Percentiles rank a stretch among this genome's conserved stretches.
phyloP scores from a whole-genome alignment of 2,329 filamentous ascomycete genomes.

The Leptographium wingfieldii region DNA sequence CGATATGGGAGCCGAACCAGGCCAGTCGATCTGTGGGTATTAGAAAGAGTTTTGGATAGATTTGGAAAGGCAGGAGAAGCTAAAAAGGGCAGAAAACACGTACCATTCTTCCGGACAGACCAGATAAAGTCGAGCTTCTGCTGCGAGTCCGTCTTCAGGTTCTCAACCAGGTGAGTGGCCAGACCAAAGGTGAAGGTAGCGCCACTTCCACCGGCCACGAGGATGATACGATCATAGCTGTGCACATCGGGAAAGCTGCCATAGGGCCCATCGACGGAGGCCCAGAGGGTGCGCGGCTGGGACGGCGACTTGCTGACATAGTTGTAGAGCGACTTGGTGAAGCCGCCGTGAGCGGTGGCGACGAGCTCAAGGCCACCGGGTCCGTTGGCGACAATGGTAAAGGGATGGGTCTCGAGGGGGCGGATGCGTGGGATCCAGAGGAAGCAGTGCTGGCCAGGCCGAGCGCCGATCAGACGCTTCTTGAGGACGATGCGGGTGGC shows the following conservation, averaged over 20 bases:
- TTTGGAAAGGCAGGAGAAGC: neutral
- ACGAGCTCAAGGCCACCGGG: slow-evolving; percentile 36
- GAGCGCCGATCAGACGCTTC: slow-evolving; percentile 25
- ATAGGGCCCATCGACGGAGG: slow-evolving; percentile 9
- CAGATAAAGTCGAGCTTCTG: slow-evolving; percentile 11
- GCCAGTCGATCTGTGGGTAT: neutral
- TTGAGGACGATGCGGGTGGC: slow-evolving; percentile 34
- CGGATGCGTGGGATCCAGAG: slow-evolving; percentile 45
- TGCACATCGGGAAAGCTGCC: slow-evolving; percentile 4
- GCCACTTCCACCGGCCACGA: slow-evolving; percentile 10
- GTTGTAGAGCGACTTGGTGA: slow-evolving; percentile 35
- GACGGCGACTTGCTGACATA: slow-evolving; percentile 21
- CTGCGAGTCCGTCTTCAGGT: neutral
- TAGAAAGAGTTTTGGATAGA: neutral
- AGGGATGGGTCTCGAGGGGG: slow-evolving; percentile 42
- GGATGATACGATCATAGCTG: slow-evolving; percentile 6
- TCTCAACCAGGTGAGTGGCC: slow-evolving; percentile 4
- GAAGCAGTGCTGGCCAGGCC: slow-evolving; percentile 43
- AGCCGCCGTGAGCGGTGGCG: slow-evolving; percentile 38
- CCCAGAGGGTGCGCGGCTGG: neutral
- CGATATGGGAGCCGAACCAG: neutral
- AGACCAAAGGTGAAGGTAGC: slow-evolving; percentile 10
- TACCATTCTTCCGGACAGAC: slow-evolving; percentile 4
- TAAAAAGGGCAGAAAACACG: neutral
- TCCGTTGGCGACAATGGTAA: slow-evolving; percentile 38